Evolutionary conservation across 2,329 filamentous ascomycete species (phyloP).

Genomic region (Thielaviopsis musarum): DNA sequence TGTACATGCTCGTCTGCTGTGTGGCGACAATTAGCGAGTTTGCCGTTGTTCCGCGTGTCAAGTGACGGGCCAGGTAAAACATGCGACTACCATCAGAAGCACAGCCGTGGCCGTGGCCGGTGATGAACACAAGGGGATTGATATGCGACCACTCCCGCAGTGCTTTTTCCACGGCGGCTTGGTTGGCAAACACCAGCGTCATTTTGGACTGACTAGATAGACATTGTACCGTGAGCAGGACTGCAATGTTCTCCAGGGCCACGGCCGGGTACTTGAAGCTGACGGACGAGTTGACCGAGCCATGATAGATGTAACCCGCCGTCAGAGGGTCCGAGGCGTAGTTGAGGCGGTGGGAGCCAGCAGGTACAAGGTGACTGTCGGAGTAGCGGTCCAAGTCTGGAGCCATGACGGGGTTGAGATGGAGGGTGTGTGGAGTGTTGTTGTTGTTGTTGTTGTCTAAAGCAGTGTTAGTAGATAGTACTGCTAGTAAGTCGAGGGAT

Average conservation of each 20-base stretch:
- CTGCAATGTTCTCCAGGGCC: constrained; percentile 1
- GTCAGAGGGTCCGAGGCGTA: too few species aligned
- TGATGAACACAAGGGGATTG: constrained; percentile 1
- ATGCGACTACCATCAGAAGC: neutral
- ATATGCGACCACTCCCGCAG: neutral
- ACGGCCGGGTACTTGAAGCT: constrained; percentile 2
- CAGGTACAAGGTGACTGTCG: neutral
- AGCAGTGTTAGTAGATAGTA: too few species aligned
- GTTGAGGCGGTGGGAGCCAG: too few species aligned
- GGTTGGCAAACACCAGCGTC: neutral
- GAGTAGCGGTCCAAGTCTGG: too few species aligned
- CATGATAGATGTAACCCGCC: neutral
- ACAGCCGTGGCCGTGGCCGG: neutral
- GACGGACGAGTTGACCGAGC: constrained; percentile 4
- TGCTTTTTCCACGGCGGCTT: neutral
- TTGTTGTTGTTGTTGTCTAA: too few species aligned
- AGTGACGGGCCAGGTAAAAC: constrained; percentile 1
- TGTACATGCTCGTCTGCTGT: neutral
- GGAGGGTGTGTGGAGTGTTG: too few species aligned
- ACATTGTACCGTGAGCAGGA: neutral
- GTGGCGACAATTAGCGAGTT: neutral
- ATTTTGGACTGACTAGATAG: neutral
- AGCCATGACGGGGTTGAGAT: too few species aligned
- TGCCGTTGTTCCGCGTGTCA: neutral
- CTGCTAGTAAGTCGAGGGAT: too few species aligned